phyloP scores from a whole-genome alignment of 2,329 filamentous ascomycete species.

The Cladosporium austrohemisphaericum region DNA sequence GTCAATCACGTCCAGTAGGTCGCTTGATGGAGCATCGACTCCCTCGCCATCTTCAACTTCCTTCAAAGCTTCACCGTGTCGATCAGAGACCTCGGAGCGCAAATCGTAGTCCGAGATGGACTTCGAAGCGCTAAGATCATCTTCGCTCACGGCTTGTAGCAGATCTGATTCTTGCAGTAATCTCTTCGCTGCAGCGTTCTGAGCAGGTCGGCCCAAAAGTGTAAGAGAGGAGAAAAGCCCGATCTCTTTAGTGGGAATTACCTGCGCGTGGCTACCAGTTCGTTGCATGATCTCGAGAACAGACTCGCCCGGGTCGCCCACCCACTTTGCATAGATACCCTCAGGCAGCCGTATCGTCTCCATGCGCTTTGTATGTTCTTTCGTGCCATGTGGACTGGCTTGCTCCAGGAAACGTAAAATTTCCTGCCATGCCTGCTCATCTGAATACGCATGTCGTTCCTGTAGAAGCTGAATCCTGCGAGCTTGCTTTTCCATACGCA shows the following conservation, averaged over 20 bases:
- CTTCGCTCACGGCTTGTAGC: slow-evolving; percentile 11
- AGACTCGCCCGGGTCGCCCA: slow-evolving; percentile 17
- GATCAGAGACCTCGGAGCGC: background rate
- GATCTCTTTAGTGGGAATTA: slow-evolving; percentile 2
- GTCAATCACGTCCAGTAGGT: background rate
- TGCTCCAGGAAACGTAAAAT: slow-evolving; percentile 20
- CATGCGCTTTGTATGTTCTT: slow-evolving; percentile 19
- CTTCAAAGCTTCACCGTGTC: background rate
- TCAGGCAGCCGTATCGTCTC: slow-evolving; percentile 24
- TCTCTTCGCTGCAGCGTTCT: slow-evolving; percentile 21
- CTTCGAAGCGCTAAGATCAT: slow-evolving; percentile 1
- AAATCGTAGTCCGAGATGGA: slow-evolving; percentile 2
- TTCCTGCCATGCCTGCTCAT: slow-evolving; percentile 17
- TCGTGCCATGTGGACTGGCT: slow-evolving; percentile 13
- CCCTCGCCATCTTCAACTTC: background rate
- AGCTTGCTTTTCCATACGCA: slow-evolving; percentile 1
- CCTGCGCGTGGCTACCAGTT: slow-evolving; percentile 29
- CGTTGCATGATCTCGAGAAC: slow-evolving; percentile 31
- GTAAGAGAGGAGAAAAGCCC: slow-evolving; percentile 21
- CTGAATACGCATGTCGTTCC: background rate
- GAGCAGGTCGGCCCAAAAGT: slow-evolving; percentile 20
- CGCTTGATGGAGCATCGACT: background rate
- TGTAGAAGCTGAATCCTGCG: background rate
- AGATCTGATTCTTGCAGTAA: slow-evolving; percentile 18
- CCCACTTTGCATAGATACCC: slow-evolving; percentile 14